Percentiles rank a stretch among this genome's conserved stretches.
Conservation (phyloP, 768 basidiomycete species). For the Auriscalpium vulgare region DNA sequence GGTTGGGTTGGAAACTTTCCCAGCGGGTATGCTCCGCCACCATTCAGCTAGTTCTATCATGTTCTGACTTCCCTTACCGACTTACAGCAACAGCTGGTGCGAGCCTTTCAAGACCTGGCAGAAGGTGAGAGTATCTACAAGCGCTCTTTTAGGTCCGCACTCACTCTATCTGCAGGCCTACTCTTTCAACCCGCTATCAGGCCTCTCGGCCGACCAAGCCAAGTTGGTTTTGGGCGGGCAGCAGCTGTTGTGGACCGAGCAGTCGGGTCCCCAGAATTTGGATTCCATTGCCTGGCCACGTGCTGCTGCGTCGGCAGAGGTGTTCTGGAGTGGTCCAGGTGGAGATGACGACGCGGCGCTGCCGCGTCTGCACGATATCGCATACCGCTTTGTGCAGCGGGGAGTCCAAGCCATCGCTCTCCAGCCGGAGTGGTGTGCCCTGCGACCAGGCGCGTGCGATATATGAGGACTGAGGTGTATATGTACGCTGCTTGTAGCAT, state of each 20-base stretch:
- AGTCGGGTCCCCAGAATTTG: constrained; percentile 26
- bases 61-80: background rate
- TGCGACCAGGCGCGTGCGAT: constrained; percentile 21
- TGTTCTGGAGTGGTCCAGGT: constrained; percentile 35
- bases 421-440: constrained; percentile 36
- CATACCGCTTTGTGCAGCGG: constrained; percentile 25
- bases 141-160: constrained; percentile 14
- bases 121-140: constrained; percentile 16
- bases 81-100: constrained; percentile 21
- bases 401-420: constrained; percentile 28
- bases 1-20: background rate
- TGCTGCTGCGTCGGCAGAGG: constrained; percentile 28
- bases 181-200: constrained; percentile 29
- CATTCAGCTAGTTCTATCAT: background rate
- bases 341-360: constrained; percentile 22
- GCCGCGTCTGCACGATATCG: constrained; percentile 29
- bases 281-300: constrained; percentile 30
- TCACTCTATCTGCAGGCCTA: constrained; percentile 21
- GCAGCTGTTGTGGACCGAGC: constrained; percentile 30
- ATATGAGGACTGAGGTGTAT: background rate
- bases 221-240: constrained; percentile 27
- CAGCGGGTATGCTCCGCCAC: background rate
- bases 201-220: constrained; percentile 17
- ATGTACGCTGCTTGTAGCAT: background rate
- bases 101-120: constrained; percentile 30